phyloP scores from a whole-genome alignment of 768 basidiomycete species.

The Brasilioporus rufonigricans region DNA sequence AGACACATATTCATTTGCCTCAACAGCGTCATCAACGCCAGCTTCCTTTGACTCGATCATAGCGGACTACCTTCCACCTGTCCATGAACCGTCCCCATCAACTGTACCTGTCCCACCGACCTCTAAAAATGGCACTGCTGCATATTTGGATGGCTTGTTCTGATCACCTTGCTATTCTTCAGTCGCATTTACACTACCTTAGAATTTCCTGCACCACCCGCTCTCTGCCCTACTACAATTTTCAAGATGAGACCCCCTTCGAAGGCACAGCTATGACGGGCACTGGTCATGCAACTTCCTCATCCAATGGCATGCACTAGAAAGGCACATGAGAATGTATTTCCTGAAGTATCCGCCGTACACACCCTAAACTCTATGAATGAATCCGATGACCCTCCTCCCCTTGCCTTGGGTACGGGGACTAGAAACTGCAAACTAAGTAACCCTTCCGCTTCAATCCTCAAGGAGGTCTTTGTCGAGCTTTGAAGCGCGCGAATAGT shows the following conservation, averaged over 20 bases:
- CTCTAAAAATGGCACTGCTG: slow-evolving; percentile 28
- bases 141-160: slow-evolving; percentile 44
- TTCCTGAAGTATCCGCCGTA: slow-evolving; percentile 4
- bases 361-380: slow-evolving; percentile 90
- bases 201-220: slow-evolving; percentile 10
- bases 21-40: slow-evolving; percentile 39
- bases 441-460: slow-evolving; percentile 80
- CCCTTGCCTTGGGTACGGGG: slow-evolving; percentile 44
- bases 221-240: background rate
- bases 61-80: slow-evolving; percentile 63
- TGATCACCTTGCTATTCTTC: slow-evolving; percentile 11
- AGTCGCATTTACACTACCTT: slow-evolving; percentile 12
- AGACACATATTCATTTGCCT: slow-evolving; percentile 7
- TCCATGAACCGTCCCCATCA: slow-evolving; percentile 21
- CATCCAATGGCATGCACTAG: slow-evolving; percentile 33
- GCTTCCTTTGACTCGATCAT: slow-evolving; percentile 71
- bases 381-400: slow-evolving; percentile 48
- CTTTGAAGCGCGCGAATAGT: slow-evolving; percentile 73
- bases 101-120: slow-evolving; percentile 1
- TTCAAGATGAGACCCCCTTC: background rate
- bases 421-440: slow-evolving; percentile 91
- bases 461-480: slow-evolving; percentile 84
- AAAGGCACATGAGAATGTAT: slow-evolving; percentile 8
- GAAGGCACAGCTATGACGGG: background rate
- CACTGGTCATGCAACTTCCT: slow-evolving; percentile 21